Conservation (phyloP, 2,329 filamentous ascomycete species). For the Tolypocladium tundrense region DNA sequence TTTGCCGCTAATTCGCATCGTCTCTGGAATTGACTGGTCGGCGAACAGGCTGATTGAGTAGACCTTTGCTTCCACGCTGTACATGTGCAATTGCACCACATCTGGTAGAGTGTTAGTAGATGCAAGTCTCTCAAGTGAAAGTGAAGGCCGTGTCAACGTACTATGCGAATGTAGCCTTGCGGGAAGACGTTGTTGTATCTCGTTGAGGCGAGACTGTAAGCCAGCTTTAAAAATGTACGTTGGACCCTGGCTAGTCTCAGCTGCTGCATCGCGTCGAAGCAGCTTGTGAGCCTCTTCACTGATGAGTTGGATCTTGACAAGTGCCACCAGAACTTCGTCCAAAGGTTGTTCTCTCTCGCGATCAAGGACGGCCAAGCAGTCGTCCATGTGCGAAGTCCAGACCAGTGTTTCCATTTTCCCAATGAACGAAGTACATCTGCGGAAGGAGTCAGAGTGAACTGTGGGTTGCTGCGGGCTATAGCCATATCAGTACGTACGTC, state of each 20-base stretch:
- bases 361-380: conserved; percentile 37
- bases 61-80: conserved; percentile 19
- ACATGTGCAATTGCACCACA: conserved; percentile 17
- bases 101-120: conserved; percentile 9
- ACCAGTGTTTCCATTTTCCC: conserved; percentile 38
- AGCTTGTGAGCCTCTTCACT: conserved; percentile 26
- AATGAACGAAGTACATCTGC: conserved; percentile 26
- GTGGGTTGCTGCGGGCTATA: background rate
- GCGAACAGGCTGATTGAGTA: conserved; percentile 22
- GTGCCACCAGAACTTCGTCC: conserved; percentile 34
- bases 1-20: conserved; percentile 22
- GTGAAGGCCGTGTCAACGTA: conserved; percentile 9
- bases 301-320: conserved; percentile 27
- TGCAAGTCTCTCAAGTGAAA: no score
- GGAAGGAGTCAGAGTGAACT: background rate
- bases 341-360: conserved; percentile 33
- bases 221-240: conserved; percentile 22
- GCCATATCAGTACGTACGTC: conserved; percentile 13
- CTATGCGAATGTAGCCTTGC: conserved; percentile 13
- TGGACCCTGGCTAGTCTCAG: conserved; percentile 14
- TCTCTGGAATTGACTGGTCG: conserved; percentile 17
- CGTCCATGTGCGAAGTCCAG: conserved; percentile 51
- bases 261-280: conserved; percentile 18
- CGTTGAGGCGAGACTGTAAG: conserved; percentile 16
- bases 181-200: conserved; percentile 14